Conservation (phyloP, 73 alveolate species). For the Effrenium voratum region DNA sequence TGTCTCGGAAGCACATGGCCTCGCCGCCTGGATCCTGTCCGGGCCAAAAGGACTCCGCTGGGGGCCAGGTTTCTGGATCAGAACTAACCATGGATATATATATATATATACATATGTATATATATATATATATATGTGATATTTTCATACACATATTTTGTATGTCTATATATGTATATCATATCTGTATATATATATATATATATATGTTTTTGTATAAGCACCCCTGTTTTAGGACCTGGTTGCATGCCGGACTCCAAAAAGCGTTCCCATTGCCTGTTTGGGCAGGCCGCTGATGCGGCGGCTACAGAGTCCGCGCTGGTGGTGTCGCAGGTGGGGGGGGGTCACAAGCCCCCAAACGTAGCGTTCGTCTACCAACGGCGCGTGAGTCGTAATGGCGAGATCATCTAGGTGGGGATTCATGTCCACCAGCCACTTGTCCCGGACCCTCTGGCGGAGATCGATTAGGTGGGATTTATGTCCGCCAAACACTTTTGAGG, state of each 20-base stretch:
- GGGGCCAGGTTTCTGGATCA: neutral
- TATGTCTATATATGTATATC: neutral
- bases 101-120: neutral
- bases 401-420: too few species aligned
- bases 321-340: conserved; percentile 20
- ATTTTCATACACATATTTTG: too few species aligned
- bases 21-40: too few species aligned
- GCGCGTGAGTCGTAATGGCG: too few species aligned
- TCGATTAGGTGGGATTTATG: too few species aligned
- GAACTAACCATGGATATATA: neutral
- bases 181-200: neutral
- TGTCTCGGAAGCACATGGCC: too few species aligned
- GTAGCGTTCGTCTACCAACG: too few species aligned
- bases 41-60: too few species aligned
- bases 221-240: neutral
- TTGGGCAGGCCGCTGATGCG: neutral
- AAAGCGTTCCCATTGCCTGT: neutral
- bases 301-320: neutral
- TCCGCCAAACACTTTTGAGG: too few species aligned
- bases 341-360: too few species aligned
- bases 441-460: too few species aligned
- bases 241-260: neutral
- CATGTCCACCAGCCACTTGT: too few species aligned
- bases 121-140: neutral
- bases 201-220: neutral